Conservation (phyloP, 2,329 filamentous ascomycete species). For the Colletotrichum gloeosporioides region DNA sequence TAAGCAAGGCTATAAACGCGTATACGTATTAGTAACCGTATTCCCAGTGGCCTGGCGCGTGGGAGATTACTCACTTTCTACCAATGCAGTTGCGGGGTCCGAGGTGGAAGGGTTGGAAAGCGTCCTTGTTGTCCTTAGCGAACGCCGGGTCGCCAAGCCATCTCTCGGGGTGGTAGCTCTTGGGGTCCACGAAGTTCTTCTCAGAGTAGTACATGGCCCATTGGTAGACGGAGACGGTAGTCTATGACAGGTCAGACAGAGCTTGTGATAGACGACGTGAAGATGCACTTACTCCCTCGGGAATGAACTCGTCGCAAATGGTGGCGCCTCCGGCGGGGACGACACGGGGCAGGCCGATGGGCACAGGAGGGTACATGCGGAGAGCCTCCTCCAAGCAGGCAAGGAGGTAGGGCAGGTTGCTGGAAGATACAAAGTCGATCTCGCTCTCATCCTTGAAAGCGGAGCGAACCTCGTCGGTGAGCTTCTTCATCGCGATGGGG, state of each 20-base stretch:
- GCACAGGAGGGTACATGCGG: conserved; percentile 40
- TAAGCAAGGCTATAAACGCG: conserved; percentile 41
- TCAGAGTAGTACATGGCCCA: conserved; percentile 38
- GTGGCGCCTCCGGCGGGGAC: conserved; percentile 35
- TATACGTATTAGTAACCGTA: neutral
- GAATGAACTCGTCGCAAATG: conserved; percentile 35
- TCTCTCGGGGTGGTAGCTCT: conserved; percentile 38
- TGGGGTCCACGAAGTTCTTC: conserved; percentile 34
- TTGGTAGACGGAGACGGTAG: conserved; percentile 43
- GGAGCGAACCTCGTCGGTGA: conserved; percentile 43
- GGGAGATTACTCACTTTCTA: conserved; percentile 44
- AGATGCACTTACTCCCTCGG: conserved; percentile 30
- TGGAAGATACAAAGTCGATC: conserved; percentile 37
- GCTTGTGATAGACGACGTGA: accelerated
- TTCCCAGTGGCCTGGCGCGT: neutral
- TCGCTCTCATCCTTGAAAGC: conserved; percentile 37
- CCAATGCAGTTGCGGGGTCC: conserved; percentile 58
- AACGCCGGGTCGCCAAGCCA: conserved; percentile 30
- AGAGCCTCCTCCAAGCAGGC: conserved; percentile 48
- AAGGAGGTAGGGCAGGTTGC: conserved; percentile 39
- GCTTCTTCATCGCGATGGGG: conserved; percentile 30
- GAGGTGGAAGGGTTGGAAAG: conserved; percentile 52
- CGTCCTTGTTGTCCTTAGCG: conserved; percentile 33
- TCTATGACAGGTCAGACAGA: neutral
- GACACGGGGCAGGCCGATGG: conserved; percentile 29